Conservation (phyloP, 75 land plant genomes). For the Picea glauca region DNA sequence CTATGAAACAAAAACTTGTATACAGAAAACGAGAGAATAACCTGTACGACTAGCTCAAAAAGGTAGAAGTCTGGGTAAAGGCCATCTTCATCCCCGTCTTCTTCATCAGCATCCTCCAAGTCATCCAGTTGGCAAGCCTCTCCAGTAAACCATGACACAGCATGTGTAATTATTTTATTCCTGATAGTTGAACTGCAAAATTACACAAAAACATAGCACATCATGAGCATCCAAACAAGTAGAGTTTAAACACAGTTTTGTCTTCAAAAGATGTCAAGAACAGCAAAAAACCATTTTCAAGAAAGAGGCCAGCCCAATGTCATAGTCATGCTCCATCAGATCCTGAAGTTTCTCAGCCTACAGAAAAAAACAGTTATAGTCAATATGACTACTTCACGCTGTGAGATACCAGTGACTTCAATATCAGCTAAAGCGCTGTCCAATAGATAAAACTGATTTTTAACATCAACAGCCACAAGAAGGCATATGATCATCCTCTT, state of each 20-base stretch:
- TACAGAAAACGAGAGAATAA: neutral
- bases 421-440: neutral
- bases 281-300: neutral
- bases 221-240: neutral
- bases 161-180: conserved; percentile 57
- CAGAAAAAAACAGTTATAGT: neutral
- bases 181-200: conserved; percentile 43
- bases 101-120: conserved; percentile 18
- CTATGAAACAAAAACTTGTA: neutral
- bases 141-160: conserved; percentile 59
- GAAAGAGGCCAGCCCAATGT: conserved; percentile 31
- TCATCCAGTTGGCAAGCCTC: conserved; percentile 42
- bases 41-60: neutral
- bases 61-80: neutral
- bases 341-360: conserved; percentile 54
- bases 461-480: no score
- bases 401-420: neutral
- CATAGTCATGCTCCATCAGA: conserved; percentile 60
- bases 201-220: neutral
- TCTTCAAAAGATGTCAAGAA: neutral
- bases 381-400: neutral
- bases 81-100: conserved; percentile 36
- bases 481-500: neutral
- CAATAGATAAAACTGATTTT: neutral
- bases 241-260: neutral